These are phyloP conservation scores for Angomonas deanei DNA, from an alignment of 208 protist species.

Conservation along the genomic window DNA sequence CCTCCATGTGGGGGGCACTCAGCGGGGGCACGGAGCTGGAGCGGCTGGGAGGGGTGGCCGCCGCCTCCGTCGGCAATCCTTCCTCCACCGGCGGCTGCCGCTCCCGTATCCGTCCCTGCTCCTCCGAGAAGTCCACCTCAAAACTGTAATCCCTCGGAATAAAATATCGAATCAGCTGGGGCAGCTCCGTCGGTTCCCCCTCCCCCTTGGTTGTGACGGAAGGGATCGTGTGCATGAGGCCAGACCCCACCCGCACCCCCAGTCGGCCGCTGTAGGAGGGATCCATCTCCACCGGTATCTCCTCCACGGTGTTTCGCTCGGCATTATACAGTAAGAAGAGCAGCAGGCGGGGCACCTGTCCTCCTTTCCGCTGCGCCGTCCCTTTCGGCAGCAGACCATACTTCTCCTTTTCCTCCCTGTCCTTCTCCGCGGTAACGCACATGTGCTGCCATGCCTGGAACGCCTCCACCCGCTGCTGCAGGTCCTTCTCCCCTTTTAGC, in stretches of 20 bases:
- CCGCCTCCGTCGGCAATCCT: too few relatives aligned
- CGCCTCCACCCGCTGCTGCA: slow-evolving; percentile 51
- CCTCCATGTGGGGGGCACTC: background rate
- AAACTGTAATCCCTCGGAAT: background rate
- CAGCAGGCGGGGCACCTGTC: slow-evolving; percentile 12
- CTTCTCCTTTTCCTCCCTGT: slow-evolving; percentile 60
- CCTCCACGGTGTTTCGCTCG: slow-evolving; percentile 55
- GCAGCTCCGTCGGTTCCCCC: background rate
- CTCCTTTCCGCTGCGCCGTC: too few relatives aligned
- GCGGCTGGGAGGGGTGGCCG: too few relatives aligned
- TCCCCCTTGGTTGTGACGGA: background rate
- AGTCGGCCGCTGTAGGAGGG: slow-evolving; percentile 37
- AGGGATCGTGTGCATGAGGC: slow-evolving; percentile 64
- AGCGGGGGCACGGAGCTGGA: background rate
- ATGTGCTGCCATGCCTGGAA: slow-evolving; percentile 54
- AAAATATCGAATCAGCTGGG: background rate
- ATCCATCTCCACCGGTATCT: slow-evolving; percentile 69
- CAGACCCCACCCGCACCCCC: slow-evolving; percentile 62
- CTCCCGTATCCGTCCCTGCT: background rate
- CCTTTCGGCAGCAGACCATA: slow-evolving; percentile 47
- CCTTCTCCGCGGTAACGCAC: slow-evolving; percentile 23
- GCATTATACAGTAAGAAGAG: slow-evolving; percentile 75
- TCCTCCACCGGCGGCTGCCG: background rate
- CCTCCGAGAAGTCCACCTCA: background rate
- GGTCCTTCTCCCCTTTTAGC: slow-evolving; percentile 53